Base-by-base conservation (phyloP, 345 rosid species). In the Salix udensis region DNA sequence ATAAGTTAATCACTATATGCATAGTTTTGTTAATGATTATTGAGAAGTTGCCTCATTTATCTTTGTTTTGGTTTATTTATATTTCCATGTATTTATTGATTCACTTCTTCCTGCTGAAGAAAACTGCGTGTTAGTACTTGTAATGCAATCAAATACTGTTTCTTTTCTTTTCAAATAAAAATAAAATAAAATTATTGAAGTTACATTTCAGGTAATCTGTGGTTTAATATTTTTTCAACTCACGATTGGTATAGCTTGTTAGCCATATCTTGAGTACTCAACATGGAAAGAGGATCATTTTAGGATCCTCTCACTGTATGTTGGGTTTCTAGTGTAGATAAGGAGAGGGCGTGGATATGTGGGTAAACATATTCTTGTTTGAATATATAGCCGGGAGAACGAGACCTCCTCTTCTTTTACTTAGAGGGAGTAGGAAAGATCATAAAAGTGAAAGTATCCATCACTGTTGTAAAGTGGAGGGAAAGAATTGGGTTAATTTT, bases 241-340 rank as follows among this genome's bases (percentile, higher is more conserved):
- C 21, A 15, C 58, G 9, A 8, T 73, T 19, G 39, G 39, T 72
- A 18, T 53, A 94, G 97, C 96, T 93, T 52, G 99, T 93, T 77
- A 96, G 88, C 72, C 83, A 88, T 80, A 84, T 93, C 53, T 76
- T 96, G 84, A 93, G 86, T 79, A 87, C 88, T 28, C 90, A 93
- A 68, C 99, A 93, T 61, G 98, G 94, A 78, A 96, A 91, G 92
- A 88, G 85, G 78, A 44, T 44, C 16, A 44, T 44, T 44, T 3
- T 13, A 44, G 50, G 50, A 44, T 44, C 50, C 50, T 13, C 50
- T 44, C 13, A 13, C 50, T 44, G 13, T 3, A 55, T 55, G 26
- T 55, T 9, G 23, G 28, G 26, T 55, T 55, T 55, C 14, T 55
- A 21, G 62, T 55, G 62, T 21, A n/a, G 62, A 55, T 8, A 55